These are phyloP conservation scores for Pouteria campechiana DNA, from an alignment of 179 eudicot species.

Conservation along the genomic window DNA sequence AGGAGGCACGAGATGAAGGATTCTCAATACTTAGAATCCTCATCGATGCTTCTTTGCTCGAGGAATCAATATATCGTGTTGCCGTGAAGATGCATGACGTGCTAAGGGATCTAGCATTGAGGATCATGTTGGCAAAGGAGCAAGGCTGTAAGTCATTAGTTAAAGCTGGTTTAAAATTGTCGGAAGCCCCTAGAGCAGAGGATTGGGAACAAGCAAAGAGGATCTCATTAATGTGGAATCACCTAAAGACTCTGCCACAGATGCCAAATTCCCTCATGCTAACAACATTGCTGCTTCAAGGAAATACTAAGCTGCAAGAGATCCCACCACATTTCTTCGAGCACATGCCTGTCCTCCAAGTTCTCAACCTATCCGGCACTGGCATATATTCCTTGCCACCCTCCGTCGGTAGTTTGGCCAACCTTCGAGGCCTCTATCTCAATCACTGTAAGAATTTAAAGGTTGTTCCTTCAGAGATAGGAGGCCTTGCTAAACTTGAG, in stretches of 20 bases:
- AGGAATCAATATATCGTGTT: conserved; percentile 9
- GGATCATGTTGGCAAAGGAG: conserved; percentile 9
- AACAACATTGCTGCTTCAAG: conserved; percentile 10
- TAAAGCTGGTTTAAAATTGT: conserved; percentile 17
- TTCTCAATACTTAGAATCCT: conserved; percentile 23
- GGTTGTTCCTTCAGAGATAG: conserved; percentile 11
- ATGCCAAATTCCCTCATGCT: conserved; percentile 5
- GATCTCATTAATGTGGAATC: conserved; percentile 30
- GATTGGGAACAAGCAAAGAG: conserved; percentile 25
- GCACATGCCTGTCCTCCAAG: conserved; percentile 3
- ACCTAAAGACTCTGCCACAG: conserved; percentile 1
- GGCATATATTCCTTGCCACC: conserved; percentile 10
- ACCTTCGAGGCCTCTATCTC: conserved; percentile 7
- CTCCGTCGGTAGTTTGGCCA: conserved; percentile 7
- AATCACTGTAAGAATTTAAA: conserved; percentile 1
- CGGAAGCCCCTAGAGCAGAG: conserved; percentile 14
- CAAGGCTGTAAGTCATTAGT: conserved; percentile 11
- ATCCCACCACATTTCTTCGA: conserved; percentile 8
- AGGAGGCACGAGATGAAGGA: conserved; percentile 17
- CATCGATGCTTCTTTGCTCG: conserved; percentile 33
- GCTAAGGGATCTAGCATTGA: conserved; percentile 23
- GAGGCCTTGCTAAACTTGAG: conserved; percentile 11
- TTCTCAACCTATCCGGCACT: conserved; percentile 11
- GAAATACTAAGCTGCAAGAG: conserved; percentile 3
- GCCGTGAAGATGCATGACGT: conserved; percentile 32